Base-by-base conservation (phyloP, 768 basidiomycete genomes). In the Pleurotus citrinopileatus region DNA sequence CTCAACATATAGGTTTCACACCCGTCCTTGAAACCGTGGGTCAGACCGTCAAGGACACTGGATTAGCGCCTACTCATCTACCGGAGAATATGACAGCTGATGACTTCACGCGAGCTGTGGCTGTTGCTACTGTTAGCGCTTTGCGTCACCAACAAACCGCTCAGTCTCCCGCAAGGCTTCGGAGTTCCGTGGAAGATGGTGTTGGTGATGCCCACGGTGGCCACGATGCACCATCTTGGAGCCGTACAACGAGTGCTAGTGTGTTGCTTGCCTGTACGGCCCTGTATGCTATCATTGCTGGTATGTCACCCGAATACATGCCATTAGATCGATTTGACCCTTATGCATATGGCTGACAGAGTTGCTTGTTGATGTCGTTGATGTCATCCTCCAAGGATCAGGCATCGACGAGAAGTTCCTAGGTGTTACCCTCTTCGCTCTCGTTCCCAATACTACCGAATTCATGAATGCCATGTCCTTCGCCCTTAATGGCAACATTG, bases 391-490 rank as follows among this genome's bases (percentile, higher is more conserved):
- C 19, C 75, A 90, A 60, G 93, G 85, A 20, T 94, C 93, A 0
- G 92, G 92, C 2, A 92, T 98, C 25, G 91, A 97, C 54, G 97
- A 98, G 66, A 99, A 99, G 67, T 95, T 98, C 77, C 80, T 99
- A 26, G 97, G 97, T 48, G 79, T 99, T 57, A 98, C 94, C 0
- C 78, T 99, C 8, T 98, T 99, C 65, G 97, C 97, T 6, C 81
- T 99, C 27, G 95, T 98, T 0, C 97, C 97, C 3, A 99, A 99
- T 65, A 97, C 95, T 3, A 98, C 97, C 2, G 97, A 99, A 70
- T 98, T 99, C 69, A 97, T 97, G 94, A 98, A 98, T 65, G 97
- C 97, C 46, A 94, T 98, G 57, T 96, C 94, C 2, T 99, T 99
- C 65, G 95, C 97, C 23, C 70, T 99, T 57, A 91, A 97, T 64